Conservation (phyloP, 2,329 filamentous ascomycete genomes). For the Diaporthe humulicola region DNA sequence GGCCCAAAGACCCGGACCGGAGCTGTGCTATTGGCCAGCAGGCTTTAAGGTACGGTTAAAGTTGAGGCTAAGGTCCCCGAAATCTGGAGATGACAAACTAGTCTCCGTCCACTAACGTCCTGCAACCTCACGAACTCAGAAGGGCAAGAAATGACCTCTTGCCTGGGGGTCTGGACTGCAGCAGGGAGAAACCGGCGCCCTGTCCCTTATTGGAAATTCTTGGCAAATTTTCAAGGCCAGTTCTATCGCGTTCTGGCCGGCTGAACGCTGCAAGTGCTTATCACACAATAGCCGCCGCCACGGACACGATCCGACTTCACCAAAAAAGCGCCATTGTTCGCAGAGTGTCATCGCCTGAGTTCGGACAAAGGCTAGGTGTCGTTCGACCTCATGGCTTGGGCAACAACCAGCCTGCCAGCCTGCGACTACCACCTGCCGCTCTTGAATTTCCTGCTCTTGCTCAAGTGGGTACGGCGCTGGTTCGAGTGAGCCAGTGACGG, state of each 20-base stretch:
- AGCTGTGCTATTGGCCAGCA: slow-evolving; percentile 1
- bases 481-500: slow-evolving; percentile 17
- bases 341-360: not conserved
- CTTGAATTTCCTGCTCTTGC: not conserved
- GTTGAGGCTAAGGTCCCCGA: slow-evolving; percentile 10
- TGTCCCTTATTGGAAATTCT: slow-evolving; percentile 5
- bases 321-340: slow-evolving; percentile 1
- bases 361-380: not conserved
- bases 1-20: not conserved
- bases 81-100: slow-evolving; percentile 20
- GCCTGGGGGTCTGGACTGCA: slow-evolving; percentile 11
- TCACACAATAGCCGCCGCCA: slow-evolving; percentile 11
- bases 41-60: slow-evolving; percentile 11
- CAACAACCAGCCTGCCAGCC: not conserved
- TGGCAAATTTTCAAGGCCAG: slow-evolving; percentile 19
- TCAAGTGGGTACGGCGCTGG: slow-evolving; percentile 1
- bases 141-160: not conserved
- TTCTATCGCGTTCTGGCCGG: slow-evolving; percentile 28
- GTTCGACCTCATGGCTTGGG: slow-evolving; percentile 4
- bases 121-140: not conserved
- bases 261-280: slow-evolving; percentile 24
- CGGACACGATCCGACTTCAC: slow-evolving; percentile 17
- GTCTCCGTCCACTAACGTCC: slow-evolving; percentile 8
- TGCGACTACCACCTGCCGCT: not conserved
- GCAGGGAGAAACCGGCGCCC: slow-evolving; percentile 16